phyloP scores from a whole-genome alignment of 345 rosid genomes.

The Gossypium arboreum region DNA sequence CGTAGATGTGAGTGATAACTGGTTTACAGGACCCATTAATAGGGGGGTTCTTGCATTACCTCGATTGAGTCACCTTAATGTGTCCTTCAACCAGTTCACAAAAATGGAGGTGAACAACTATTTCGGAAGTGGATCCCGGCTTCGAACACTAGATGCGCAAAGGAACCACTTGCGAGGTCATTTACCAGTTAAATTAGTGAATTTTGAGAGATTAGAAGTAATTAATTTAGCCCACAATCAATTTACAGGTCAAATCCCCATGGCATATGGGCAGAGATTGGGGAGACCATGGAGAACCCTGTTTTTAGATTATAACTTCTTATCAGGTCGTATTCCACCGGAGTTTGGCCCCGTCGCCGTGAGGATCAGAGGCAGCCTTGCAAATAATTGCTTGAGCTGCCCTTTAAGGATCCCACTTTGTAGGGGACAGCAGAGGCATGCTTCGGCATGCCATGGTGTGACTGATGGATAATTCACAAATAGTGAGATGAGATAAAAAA shows the following conservation, averaged over 20 bases:
- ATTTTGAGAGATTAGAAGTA: slow-evolving; percentile 26
- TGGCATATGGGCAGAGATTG: slow-evolving; percentile 34
- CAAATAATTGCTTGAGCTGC: slow-evolving; percentile 47
- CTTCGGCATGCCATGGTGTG: slow-evolving; percentile 34
- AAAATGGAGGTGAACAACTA: slow-evolving; percentile 27
- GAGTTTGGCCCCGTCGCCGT: slow-evolving; percentile 22
- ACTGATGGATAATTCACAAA: no score
- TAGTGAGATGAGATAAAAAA: no score
- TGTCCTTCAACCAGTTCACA: slow-evolving; percentile 44
- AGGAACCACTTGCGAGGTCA: slow-evolving; percentile 42
- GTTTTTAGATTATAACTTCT: slow-evolving; percentile 34
- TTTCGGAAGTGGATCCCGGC: slow-evolving; percentile 27
- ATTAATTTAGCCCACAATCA: slow-evolving; percentile 43
- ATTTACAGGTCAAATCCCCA: slow-evolving; percentile 41
- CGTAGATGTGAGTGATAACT: slow-evolving; percentile 47
- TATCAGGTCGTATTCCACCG: slow-evolving; percentile 39
- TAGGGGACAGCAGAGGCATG: slow-evolving; percentile 43
- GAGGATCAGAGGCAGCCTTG: slow-evolving; percentile 45
- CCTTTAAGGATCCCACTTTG: slow-evolving; percentile 32
- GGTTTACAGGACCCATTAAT: slow-evolving; percentile 32
- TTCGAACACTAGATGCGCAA: slow-evolving; percentile 42
- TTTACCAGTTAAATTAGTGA: slow-evolving; percentile 42
- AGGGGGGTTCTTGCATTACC: slow-evolving; percentile 41
- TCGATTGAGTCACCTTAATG: slow-evolving; percentile 28
- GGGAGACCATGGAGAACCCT: slow-evolving; percentile 39